These are phyloP conservation scores for Trypanosoma cruzi DNA, from an alignment of 208 protist genomes.

Conservation along the genomic window DNA sequence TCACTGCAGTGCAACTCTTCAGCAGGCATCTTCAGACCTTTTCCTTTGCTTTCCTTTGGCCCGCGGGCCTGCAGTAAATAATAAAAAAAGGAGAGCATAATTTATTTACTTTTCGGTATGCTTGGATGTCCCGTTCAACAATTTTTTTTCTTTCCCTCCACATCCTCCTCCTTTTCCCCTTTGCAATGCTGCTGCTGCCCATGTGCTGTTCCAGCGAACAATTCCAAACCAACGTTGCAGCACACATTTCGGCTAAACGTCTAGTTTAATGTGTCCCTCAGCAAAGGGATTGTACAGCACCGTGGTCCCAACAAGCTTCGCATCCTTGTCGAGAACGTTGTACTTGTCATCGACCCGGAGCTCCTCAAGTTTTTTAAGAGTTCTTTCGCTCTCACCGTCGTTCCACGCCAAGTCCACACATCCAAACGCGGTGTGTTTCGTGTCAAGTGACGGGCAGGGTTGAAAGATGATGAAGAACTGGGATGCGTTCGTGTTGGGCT, in stretches of 20 bases:
- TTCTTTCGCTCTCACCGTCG: conserved; percentile 44
- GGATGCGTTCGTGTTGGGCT: conserved; percentile 88
- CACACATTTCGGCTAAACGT: conserved; percentile 11
- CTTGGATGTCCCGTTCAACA: background rate
- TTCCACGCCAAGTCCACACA: conserved; percentile 63
- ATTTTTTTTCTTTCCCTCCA: background rate
- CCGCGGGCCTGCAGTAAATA: background rate
- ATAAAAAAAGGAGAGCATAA: background rate
- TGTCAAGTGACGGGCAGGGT: conserved; percentile 67
- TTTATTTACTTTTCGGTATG: background rate
- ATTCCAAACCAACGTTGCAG: background rate
- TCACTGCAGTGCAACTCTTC: background rate
- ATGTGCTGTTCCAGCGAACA: background rate
- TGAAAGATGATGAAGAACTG: conserved; percentile 89
- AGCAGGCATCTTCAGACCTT: conserved; percentile 12
- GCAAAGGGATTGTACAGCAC: conserved; percentile 90
- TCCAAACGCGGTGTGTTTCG: conserved; percentile 96
- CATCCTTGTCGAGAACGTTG: conserved; percentile 41
- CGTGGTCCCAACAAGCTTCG: conserved; percentile 50
- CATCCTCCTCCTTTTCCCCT: background rate
- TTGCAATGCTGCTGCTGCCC: background rate
- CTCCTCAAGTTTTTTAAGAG: conserved; percentile 56
- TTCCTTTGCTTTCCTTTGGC: background rate
- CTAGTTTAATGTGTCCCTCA: conserved; percentile 45
- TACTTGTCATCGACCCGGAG: conserved; percentile 59